Evolutionary conservation across 495 filamentous ascomycete species (phyloP), one percentile per base, ranked within the genome.

Genomic region (Penicillium paradoxum): DNA sequence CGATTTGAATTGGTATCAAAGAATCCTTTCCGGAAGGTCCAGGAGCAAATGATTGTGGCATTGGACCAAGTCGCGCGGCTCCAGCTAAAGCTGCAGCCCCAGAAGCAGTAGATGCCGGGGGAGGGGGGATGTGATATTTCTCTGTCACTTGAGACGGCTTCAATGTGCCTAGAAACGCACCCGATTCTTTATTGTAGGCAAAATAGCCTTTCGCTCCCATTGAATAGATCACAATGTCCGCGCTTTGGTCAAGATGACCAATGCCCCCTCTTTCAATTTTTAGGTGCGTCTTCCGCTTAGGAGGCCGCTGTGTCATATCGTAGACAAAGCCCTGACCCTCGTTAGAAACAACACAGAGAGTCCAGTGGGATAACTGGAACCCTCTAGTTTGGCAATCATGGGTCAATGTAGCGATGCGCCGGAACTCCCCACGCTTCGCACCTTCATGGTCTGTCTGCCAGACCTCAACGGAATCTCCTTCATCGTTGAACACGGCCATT

Each of bases 341-440:
- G 29, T 55, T 72, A 0, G 71, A 73, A 1, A 73, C 71, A 34
- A 73, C 71, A 38, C 71, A 73, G 2, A 73, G 68, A 0, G 69
- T 73, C 56, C 53, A 64, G 45, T 71, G 59, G 0, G 69, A 72
- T 25, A 73, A 39, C 44, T 73, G 71, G 43, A 73, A 73, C 9
- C 71, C 71, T 62, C 71, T 59, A 1, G 69, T 72, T 41, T 71
- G 66, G 33, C 67, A 69, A 48, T 66, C 54, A 45, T 73, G 71
- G 13, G 66, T 55, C 52, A 73, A 50, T 14, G 67, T 39, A 3
- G 69, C 71, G 25, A 72, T 66, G 37, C 64, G 69, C 2, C 63
- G 67, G 46, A 73, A 73, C 43, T 72, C 67, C 18, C 69, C 71
- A 18, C 66, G 66, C 19, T 53, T 25, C 13, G 67, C 52, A 17